These are phyloP conservation scores for Neurospora sp. DNA, from an alignment of 495 filamentous ascomycete genomes.

Conservation along the genomic window DNA sequence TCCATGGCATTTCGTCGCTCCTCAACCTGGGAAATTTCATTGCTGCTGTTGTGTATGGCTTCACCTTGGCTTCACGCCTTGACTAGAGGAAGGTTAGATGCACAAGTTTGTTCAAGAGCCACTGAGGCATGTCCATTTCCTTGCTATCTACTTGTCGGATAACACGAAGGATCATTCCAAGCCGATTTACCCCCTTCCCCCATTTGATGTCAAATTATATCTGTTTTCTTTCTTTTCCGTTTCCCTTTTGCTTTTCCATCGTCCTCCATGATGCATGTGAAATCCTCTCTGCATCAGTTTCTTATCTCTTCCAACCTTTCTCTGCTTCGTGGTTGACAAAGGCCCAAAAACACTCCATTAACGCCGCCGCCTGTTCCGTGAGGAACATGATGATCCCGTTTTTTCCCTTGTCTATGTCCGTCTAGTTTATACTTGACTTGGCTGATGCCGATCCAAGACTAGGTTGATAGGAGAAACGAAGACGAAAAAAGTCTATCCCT, in stretches of 20 bases:
- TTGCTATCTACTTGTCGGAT: not conserved
- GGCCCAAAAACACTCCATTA: not conserved
- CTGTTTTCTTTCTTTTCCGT: not conserved
- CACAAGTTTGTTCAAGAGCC: not conserved
- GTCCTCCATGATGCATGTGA: not conserved
- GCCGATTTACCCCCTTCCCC: not conserved
- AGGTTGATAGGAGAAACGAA: not conserved
- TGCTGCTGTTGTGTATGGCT: conserved; percentile 62
- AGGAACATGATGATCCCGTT: not conserved
- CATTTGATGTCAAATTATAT: not conserved
- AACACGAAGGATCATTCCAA: not conserved
- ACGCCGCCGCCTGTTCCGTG: not conserved
- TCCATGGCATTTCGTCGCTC: conserved; percentile 70
- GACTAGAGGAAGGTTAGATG: conserved; percentile 7
- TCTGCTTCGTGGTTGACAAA: not conserved
- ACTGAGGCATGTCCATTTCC: not conserved
- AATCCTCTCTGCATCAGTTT: not conserved
- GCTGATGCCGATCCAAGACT: not conserved
- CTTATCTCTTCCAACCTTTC: not conserved
- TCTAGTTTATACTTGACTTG: not conserved
- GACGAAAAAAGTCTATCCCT: not conserved
- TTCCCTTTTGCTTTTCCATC: not conserved
- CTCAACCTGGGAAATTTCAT: conserved; percentile 61
- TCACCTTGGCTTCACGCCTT: conserved; percentile 52
- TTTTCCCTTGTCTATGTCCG: not conserved